Conservation (phyloP, 306 rosid genomes). For the Citrullus amarus region DNA sequence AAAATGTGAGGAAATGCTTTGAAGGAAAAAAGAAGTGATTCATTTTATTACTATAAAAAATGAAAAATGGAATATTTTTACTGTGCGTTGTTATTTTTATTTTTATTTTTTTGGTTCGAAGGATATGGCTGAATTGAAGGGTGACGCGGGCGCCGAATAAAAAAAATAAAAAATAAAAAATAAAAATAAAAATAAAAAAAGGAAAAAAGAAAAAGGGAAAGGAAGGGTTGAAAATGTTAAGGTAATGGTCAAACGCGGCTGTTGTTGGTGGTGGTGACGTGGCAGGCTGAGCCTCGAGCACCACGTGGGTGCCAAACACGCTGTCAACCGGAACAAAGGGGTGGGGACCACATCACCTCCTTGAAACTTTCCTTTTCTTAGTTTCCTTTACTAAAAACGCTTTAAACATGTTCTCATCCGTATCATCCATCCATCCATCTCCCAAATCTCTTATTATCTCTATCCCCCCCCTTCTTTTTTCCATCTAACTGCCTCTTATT, state of each 20-base stretch:
- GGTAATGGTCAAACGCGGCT: constrained; percentile 8
- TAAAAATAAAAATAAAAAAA: background rate
- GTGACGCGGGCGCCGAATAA: background rate
- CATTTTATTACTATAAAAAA: background rate
- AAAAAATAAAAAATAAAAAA: background rate
- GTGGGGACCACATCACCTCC: background rate
- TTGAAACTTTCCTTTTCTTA: background rate
- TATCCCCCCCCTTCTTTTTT: no score
- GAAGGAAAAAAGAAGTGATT: background rate
- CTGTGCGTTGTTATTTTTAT: background rate
- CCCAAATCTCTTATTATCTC: no score
- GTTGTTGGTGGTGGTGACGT: background rate
- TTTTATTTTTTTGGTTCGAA: background rate
- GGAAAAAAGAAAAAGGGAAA: background rate
- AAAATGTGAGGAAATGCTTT: background rate
- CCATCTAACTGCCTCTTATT: no score
- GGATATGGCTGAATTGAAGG: background rate
- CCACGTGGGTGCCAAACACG: constrained; percentile 1
- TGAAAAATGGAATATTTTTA: background rate
- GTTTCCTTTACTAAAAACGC: background rate
- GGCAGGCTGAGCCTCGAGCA: background rate
- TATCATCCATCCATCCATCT: background rate
- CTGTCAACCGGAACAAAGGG: background rate
- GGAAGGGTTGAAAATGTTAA: background rate
- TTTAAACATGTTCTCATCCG: background rate